Conservation (phyloP, 768 basidiomycete species). For the Jaapia argillacea region DNA sequence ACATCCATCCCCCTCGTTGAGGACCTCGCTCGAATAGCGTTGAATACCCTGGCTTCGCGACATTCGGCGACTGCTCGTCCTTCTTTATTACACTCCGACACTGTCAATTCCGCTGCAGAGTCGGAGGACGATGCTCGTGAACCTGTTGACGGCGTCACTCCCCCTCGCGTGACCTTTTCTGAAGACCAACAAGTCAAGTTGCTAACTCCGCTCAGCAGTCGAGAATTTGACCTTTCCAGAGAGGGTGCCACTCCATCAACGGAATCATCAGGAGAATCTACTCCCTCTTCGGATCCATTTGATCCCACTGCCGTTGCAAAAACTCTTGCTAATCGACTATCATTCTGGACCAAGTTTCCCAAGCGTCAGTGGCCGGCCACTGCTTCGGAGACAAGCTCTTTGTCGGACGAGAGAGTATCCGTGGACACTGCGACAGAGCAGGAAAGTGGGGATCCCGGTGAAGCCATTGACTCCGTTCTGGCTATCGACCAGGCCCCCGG, state of each 20-base stretch:
- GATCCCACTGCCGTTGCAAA: conserved; percentile 41
- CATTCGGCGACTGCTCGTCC: conserved; percentile 33
- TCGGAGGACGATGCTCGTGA: neutral
- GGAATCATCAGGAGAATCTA: conserved; percentile 42
- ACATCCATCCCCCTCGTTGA: conserved; percentile 63
- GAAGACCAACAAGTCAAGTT: conserved; percentile 35
- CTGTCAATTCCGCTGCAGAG: neutral
- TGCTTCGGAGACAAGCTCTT: too few relatives aligned
- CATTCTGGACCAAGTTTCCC: conserved; percentile 65
- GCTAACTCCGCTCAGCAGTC: conserved; percentile 23
- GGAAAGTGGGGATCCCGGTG: conserved; percentile 43
- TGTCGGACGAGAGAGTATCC: conserved; percentile 8
- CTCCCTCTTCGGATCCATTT: conserved; percentile 37
- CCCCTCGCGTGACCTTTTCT: conserved; percentile 45
- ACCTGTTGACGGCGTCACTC: conserved; percentile 9
- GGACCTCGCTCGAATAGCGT: conserved; percentile 43
- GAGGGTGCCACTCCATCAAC: conserved; percentile 13
- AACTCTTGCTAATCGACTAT: conserved; percentile 52
- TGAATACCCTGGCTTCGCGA: conserved; percentile 43
- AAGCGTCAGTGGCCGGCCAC: conserved; percentile 18
- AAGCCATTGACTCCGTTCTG: conserved; percentile 47
- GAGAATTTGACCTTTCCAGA: conserved; percentile 11
- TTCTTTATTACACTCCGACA: conserved; percentile 28
- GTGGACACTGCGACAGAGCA: conserved; percentile 22
- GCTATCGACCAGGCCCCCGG: conserved; percentile 52